phyloP scores from a whole-genome alignment of 2,329 filamentous ascomycete genomes.

The Lachnellula occidentalis region DNA sequence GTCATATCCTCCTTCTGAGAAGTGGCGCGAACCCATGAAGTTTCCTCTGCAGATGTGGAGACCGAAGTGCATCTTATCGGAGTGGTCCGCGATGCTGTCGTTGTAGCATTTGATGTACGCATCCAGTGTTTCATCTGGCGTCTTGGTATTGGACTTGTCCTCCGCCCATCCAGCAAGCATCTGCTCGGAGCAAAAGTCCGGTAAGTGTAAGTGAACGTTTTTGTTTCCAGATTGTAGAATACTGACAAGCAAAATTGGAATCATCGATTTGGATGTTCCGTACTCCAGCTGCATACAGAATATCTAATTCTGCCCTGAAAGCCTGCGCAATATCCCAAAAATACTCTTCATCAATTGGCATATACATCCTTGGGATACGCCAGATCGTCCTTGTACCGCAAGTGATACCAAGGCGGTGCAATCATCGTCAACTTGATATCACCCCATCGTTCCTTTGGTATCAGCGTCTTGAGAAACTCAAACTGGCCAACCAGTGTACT shows the following conservation, averaged over 20 bases:
- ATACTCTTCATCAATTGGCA: conserved; percentile 45
- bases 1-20: conserved; percentile 63
- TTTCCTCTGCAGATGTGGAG: conserved; percentile 69
- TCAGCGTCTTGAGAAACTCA: conserved; percentile 52
- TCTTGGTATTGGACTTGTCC: conserved; percentile 50
- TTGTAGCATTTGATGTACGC: conserved; percentile 76
- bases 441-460: conserved; percentile 56
- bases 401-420: conserved; percentile 65
- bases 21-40: conserved; percentile 63
- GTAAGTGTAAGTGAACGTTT: background rate
- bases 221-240: background rate
- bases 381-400: conserved; percentile 50
- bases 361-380: conserved; percentile 50
- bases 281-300: conserved; percentile 50
- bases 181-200: conserved; percentile 68
- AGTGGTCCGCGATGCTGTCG: conserved; percentile 58
- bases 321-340: conserved; percentile 49
- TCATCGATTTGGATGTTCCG: conserved; percentile 52
- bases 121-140: conserved; percentile 66
- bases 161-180: conserved; percentile 65
- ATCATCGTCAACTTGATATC: conserved; percentile 66
- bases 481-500: conserved; percentile 39
- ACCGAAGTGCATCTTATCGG: conserved; percentile 68
- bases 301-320: conserved; percentile 46
- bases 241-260: conserved; percentile 58